A percentile compares a stretch with the other conserved stretches of the same genome.
Evolutionary conservation across 2,329 filamentous ascomycete species (phyloP).

Genomic region (Chrysosphaeria jannelii): DNA sequence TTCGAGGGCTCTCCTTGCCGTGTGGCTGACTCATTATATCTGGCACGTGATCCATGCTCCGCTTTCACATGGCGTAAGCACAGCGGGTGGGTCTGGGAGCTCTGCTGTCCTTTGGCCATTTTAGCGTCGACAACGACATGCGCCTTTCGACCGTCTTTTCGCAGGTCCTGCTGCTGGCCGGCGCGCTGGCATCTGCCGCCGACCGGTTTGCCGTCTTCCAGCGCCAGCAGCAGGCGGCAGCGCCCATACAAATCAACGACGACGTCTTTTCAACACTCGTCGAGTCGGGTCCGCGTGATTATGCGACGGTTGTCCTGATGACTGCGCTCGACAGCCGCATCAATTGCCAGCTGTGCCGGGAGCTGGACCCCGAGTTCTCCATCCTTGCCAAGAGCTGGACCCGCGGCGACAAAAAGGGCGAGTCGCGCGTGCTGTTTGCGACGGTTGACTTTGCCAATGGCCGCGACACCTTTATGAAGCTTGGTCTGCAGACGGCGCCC

Average conservation of each 20-base stretch:
- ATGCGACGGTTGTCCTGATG: constrained; percentile 52
- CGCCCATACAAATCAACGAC: constrained; percentile 54
- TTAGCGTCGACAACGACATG: too few relatives aligned
- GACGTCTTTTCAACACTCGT: constrained; percentile 46
- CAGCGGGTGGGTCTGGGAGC: too few relatives aligned
- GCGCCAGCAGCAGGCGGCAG: constrained; percentile 29
- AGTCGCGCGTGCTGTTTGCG: constrained; percentile 46
- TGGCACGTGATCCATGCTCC: too few relatives aligned
- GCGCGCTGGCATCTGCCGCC: constrained; percentile 18
- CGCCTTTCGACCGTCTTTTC: too few relatives aligned
- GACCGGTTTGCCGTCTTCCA: constrained; percentile 39
- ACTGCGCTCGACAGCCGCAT: constrained; percentile 65
- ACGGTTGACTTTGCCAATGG: constrained; percentile 75
- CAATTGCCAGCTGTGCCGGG: constrained; percentile 59
- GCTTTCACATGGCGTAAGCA: too few relatives aligned
- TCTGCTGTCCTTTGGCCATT: too few relatives aligned
- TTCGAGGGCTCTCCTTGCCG: too few relatives aligned
- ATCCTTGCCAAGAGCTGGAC: constrained; percentile 63
- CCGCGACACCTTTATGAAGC: constrained; percentile 66
- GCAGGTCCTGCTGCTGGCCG: constrained; percentile 29
- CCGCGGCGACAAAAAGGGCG: constrained; percentile 47
- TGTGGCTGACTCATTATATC: too few relatives aligned
- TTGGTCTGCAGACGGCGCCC: constrained; percentile 80
- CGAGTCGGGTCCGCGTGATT: constrained; percentile 44
- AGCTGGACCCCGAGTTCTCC: constrained; percentile 89